Evolutionary conservation across 2,329 filamentous ascomycete species (phyloP), one percentile per base, ranked within the genome.

Genomic region (Aureobasidium subglaciale): DNA sequence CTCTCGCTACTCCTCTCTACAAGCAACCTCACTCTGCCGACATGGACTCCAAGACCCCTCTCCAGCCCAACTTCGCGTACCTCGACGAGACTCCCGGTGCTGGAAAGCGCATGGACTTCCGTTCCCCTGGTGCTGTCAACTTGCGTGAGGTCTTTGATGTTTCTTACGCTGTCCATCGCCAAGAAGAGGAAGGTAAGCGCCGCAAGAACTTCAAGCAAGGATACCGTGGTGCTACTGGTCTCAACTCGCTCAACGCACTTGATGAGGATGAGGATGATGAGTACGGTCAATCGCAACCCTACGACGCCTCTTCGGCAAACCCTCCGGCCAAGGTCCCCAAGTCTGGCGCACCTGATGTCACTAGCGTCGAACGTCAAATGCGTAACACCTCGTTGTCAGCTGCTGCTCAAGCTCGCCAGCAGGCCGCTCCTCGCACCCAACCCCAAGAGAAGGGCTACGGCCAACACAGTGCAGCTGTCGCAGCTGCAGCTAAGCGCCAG

Each of bases 71-170:
- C 61, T 79, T 77, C 56, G 72, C 75, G 18, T 78, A 80, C 56
- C 68, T 82, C n/a, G 71, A 78, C 16, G 79, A 85, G 59, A 80
- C 81, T 10, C 81, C 82, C 4, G 77, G 78, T 15, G 67, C 70
- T 34, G 64, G 63, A 43, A 85, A 83, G 60, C 84, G 88, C 16
- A 84, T 86, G 73, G 93, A 99, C 70, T 99, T 97, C 84, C 84
- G 93, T 57, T 97, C 91, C 0, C 93, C 93, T 0, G 93, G 91
- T 49, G 91, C 90, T 2, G 86, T 99, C 71, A 97, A 97, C 68
- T 77, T 99, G 11, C 89, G 93, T 58, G 93, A 99, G 71, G 91
- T 97, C 2, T 99, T 99, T 63, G 93, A 99, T 66, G 92, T 99
- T 46, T 87, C 90, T n/a, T 99, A 99, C 66, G 92, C 93, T 8